Evolutionary conservation across 2,329 filamentous ascomycete species (phyloP), one percentile per base, ranked within the genome.

Genomic region (Aspergillus alliaceus): DNA sequence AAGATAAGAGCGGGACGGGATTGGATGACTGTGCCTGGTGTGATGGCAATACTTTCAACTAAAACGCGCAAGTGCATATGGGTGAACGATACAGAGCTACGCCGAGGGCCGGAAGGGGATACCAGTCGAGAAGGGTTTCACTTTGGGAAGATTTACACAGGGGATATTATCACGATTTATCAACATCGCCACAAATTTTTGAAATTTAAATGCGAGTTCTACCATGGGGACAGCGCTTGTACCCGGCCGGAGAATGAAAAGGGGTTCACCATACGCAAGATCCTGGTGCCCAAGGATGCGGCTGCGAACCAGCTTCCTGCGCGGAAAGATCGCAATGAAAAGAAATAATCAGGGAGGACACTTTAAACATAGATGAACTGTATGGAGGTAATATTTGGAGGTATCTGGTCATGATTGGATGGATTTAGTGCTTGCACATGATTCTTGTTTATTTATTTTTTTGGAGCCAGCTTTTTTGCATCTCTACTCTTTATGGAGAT

Each of bases 131-230:
- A 80, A 9, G 79, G 78, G 14, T 75, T 77, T 22, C 76, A 85
- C 1, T 90, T 84, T 47, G 86, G 89, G 25, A 85, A 86, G 54
- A 73, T 97, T 14, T 85, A 91, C 69, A 85, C 89, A 32, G 91
- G 90, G 1, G 93, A 97, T 69, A 80, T 86, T 24, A 83, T 97
- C 48, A 84, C 86, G 2, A 84, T 96, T 6, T 96, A 87, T 81
- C 79, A 85, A 42, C 46, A 74, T 69, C 34, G 70, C 44, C 62
- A 69, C 32, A 64, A 74, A 52, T 80, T 71, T 55, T 61, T 81
- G 29, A 74, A 74, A 37, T 75, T 80, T 50, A 64, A 69, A 20
- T 79, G 77, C 56, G 78, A 80, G 40, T 79, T 81, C 52, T 77
- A 75, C 29, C 74, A 78, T 53, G 78, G 78, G 6, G 72, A 77